Evolutionary conservation across 208 protist genomes (phyloP), one percentile per base, ranked within the genome.

Genomic region (Leishmania major): DNA sequence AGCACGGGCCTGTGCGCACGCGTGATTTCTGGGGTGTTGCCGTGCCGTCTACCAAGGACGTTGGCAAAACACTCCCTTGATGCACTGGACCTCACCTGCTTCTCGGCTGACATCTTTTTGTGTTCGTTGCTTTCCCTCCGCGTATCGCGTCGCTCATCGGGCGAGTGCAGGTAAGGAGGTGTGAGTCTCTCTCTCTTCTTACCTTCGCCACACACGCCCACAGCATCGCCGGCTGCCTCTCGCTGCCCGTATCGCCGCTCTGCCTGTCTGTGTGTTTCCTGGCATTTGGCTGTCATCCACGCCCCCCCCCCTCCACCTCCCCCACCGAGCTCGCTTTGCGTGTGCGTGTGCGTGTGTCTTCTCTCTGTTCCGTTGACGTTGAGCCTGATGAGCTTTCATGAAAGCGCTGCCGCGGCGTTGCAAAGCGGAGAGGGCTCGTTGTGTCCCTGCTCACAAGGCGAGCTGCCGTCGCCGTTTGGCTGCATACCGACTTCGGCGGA

Each of bases 401-500:
- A 49, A 8, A 59, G 71, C 71, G 22, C 71, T 51, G 22, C 28
- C 13, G 71, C 71, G 47, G 3, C n/a, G 47, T 31, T 43, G 69
- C 69, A 47, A 49, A 73, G 37, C 35, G 55, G 31, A 19, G 53
- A 45, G 35, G 47, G 37, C 2, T 45, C n/a, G 59, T 28, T n/a
- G 11, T 11, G 28, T 43, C 51, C 79, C 69, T 91, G 88, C 67
- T 70, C 67, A 1, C 6, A 15, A 55, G 82, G 62, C 11, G 47
- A 87, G 15, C 47, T 79, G 49, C 80, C 62, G 64, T 87, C 85
- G 13, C 37, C 57, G 10, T 87, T 70, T 51, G 85, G 88, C 66
- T 91, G 88, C 85, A 76, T 87, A 25, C 62, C 57, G 1, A n/a
- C 79, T n/a, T n/a, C 67, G 53, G 83, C 71, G 11, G 76, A 81